Percentiles rank a stretch among this genome's conserved stretches.
phyloP scores from a whole-genome alignment of 2,329 filamentous ascomycete genomes.

The Fusarium nanum region DNA sequence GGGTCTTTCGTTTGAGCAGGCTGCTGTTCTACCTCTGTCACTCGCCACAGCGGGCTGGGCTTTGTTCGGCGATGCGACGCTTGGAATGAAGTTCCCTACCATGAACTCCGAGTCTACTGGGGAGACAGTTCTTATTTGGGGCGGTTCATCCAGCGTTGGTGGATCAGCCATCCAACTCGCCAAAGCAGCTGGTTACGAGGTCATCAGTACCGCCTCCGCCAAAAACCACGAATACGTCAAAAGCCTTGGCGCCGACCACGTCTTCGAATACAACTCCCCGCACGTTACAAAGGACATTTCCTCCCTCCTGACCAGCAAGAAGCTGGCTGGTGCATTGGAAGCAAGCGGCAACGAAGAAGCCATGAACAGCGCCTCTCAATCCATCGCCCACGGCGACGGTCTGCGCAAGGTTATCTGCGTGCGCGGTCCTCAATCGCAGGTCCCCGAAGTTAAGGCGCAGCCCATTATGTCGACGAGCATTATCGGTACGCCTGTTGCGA shows the following conservation, averaged over 20 bases:
- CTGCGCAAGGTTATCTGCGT: slow-evolving; percentile 27
- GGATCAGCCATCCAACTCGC: slow-evolving; percentile 60
- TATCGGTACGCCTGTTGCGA: slow-evolving; percentile 21
- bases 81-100: slow-evolving; percentile 20
- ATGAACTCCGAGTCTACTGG: neutral
- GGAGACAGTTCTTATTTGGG: slow-evolving; percentile 53
- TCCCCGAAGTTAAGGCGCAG: slow-evolving; percentile 1
- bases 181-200: slow-evolving; percentile 57
- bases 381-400: slow-evolving; percentile 18
- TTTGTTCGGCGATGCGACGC: slow-evolving; percentile 36
- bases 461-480: slow-evolving; percentile 21
- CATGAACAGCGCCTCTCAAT: slow-evolving; percentile 1
- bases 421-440: neutral
- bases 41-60: slow-evolving; percentile 37
- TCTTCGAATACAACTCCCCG: slow-evolving; percentile 58
- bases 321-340: slow-evolving; percentile 18
- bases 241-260: slow-evolving; percentile 56
- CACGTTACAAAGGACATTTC: slow-evolving; percentile 36
- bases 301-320: slow-evolving; percentile 2
- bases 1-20: slow-evolving; percentile 31
- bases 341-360: slow-evolving; percentile 20
- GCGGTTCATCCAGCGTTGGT: slow-evolving; percentile 62
- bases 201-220: slow-evolving; percentile 56
- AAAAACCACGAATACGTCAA: slow-evolving; percentile 59
- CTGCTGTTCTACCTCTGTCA: slow-evolving; percentile 39